Evolutionary conservation across 192 early-diverging fungal genomes (phyloP).

Genomic region (Umbelopsis vinacea): DNA sequence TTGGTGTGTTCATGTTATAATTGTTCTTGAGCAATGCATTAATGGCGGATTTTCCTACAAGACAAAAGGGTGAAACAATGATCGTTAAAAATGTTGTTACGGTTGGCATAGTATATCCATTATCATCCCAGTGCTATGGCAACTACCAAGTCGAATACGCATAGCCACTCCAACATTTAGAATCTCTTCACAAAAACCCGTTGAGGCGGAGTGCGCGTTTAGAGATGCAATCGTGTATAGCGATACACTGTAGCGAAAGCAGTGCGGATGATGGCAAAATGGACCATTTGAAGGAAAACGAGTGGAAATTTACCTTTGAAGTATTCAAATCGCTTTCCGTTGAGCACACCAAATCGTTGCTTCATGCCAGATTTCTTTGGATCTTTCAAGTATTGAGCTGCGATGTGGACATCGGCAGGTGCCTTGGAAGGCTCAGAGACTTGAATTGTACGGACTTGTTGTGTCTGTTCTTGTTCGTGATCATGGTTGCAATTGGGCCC

Average conservation of each 20-base stretch:
- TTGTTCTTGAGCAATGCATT: constrained; percentile 37
- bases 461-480: neutral
- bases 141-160: too few species aligned
- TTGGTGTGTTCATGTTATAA: constrained; percentile 27
- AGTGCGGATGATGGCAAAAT: neutral
- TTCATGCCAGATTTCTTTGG: constrained; percentile 72
- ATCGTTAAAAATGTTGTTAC: neutral
- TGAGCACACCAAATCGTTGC: constrained; percentile 83
- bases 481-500: constrained; percentile 31
- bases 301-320: constrained; percentile 75
- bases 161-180: neutral
- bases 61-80: neutral
- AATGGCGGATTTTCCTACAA: constrained; percentile 37
- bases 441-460: constrained; percentile 19
- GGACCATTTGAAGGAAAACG: neutral
- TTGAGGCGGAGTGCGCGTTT: neutral
- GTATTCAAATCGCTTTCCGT: constrained; percentile 89
- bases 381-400: constrained; percentile 79
- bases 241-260: neutral
- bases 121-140: neutral
- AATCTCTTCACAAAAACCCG: neutral
- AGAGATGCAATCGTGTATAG: neutral
- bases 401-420: constrained; percentile 30
- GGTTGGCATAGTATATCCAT: neutral
- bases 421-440: constrained; percentile 38